Conservation (phyloP, 2,329 filamentous ascomycete genomes). For the Monosporascus sp. region DNA sequence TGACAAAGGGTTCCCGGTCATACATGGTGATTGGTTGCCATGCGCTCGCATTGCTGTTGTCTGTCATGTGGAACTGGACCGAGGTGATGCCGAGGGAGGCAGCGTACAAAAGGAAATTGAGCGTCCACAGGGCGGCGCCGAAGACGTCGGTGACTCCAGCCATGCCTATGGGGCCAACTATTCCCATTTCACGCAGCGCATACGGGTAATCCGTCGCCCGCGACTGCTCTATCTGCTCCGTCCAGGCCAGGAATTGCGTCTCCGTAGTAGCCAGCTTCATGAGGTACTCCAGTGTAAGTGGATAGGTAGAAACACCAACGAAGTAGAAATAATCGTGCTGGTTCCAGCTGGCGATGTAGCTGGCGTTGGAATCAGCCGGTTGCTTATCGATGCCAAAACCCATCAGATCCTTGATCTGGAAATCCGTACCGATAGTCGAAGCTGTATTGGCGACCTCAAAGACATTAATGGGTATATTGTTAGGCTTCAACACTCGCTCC, state of each 20-base stretch:
- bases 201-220: slow-evolving; percentile 37
- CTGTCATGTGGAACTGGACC: slow-evolving; percentile 49
- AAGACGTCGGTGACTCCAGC: slow-evolving; percentile 41
- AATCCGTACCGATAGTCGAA: slow-evolving; percentile 45
- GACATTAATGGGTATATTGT: slow-evolving; percentile 33
- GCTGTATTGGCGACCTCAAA: slow-evolving; percentile 45
- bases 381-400: slow-evolving; percentile 31
- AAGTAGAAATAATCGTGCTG: slow-evolving; percentile 51
- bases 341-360: slow-evolving; percentile 39
- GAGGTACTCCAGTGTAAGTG: slow-evolving; percentile 37
- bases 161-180: slow-evolving; percentile 43
- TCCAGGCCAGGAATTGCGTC: slow-evolving; percentile 41
- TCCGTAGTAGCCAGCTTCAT: slow-evolving; percentile 41
- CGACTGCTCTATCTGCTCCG: slow-evolving; percentile 35
- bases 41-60: slow-evolving; percentile 43
- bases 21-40: slow-evolving; percentile 40
- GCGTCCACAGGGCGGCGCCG: slow-evolving; percentile 43
- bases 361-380: slow-evolving; percentile 26
- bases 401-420: slow-evolving; percentile 36
- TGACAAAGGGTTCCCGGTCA: slow-evolving; percentile 34
- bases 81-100: slow-evolving; percentile 40
- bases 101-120: slow-evolving; percentile 46
- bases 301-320: slow-evolving; percentile 38
- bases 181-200: slow-evolving; percentile 45
- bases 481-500: slow-evolving; percentile 37